phyloP scores from a whole-genome alignment of 495 filamentous ascomycete species.

The Aspergillus baeticus region DNA sequence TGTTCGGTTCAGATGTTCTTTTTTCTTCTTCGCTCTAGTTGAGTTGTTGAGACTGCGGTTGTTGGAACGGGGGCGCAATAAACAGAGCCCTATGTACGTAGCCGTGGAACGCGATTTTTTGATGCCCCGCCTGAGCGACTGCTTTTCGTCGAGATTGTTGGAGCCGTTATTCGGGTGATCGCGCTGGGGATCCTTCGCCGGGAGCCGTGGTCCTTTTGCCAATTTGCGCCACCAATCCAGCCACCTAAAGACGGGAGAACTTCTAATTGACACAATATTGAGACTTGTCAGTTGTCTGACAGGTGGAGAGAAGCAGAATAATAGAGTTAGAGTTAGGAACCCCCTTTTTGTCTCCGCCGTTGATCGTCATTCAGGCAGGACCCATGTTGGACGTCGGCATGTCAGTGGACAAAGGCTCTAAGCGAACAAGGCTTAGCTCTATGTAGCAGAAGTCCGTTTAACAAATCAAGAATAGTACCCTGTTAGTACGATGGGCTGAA shows the following conservation, averaged over 20 bases:
- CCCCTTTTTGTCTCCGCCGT: slow-evolving; percentile 3
- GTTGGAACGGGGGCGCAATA: slow-evolving; percentile 5
- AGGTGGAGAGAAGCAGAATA: slow-evolving; percentile 3
- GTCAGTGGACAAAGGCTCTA: slow-evolving; percentile 4
- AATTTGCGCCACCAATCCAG: slow-evolving; percentile 10
- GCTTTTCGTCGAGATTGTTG: neutral
- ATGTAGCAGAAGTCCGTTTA: slow-evolving; percentile 11
- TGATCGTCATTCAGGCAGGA: slow-evolving; percentile 9
- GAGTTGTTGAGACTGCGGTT: neutral
- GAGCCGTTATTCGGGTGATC: slow-evolving; percentile 2
- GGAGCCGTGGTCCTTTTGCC: neutral
- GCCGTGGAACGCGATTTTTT: slow-evolving; percentile 7
- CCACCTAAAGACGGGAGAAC: neutral
- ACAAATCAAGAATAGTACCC: slow-evolving; percentile 6
- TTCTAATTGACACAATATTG: neutral
- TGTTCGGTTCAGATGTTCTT: neutral
- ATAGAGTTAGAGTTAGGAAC: neutral
- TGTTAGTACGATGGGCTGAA: slow-evolving; percentile 4
- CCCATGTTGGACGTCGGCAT: slow-evolving; percentile 9
- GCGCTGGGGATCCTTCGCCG: neutral
- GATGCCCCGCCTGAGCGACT: neutral
- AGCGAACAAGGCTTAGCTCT: slow-evolving; percentile 11
- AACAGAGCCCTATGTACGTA: slow-evolving; percentile 21
- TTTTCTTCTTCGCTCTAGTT: neutral
- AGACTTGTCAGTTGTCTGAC: slow-evolving; percentile 15